phyloP scores from a whole-genome alignment of 208 protist genomes.

The Crithidia sp. region DNA sequence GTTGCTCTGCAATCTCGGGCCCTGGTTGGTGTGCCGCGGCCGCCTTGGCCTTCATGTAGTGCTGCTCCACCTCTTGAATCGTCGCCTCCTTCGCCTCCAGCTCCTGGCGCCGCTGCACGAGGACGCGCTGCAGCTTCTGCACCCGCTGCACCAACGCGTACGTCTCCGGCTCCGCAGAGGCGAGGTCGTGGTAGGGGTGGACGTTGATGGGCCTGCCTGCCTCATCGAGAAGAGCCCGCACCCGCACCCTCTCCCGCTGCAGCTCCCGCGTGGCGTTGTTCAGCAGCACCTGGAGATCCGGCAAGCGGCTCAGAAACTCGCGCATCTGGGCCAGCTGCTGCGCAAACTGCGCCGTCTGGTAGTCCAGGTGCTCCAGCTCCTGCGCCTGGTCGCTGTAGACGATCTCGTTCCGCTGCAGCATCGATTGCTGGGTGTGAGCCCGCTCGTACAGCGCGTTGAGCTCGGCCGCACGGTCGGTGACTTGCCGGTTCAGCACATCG shows the following conservation, averaged over 20 bases:
- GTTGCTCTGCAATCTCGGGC: constrained; percentile 96
- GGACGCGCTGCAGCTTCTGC: constrained; percentile 94
- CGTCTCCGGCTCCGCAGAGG: constrained; percentile 94
- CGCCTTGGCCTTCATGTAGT: constrained; percentile 95
- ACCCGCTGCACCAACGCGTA: constrained; percentile 96
- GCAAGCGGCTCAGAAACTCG: constrained; percentile 53
- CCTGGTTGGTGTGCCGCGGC: constrained; percentile 94
- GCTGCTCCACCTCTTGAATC: constrained; percentile 91
- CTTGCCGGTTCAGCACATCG: constrained; percentile 92
- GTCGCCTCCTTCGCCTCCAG: constrained; percentile 92
- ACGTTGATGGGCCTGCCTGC: constrained; percentile 96
- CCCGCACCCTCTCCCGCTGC: constrained; percentile 75
- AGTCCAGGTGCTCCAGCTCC: constrained; percentile 70
- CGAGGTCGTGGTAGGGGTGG: constrained; percentile 95
- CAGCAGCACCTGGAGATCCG: constrained; percentile 66
- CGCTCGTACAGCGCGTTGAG: constrained; percentile 96
- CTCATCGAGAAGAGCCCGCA: constrained; percentile 94
- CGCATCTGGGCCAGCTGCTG: constrained; percentile 61
- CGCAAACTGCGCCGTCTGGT: constrained; percentile 49
- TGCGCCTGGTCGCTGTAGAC: constrained; percentile 91
- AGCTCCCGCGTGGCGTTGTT: constrained; percentile 75
- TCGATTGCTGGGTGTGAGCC: constrained; percentile 94
- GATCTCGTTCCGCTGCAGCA: constrained; percentile 93
- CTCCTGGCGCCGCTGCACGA: constrained; percentile 95
- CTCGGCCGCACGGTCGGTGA: constrained; percentile 96